Evolutionary conservation across 176 grass and related monocot species (phyloP).

Genomic region (Oryza glumipatula): DNA sequence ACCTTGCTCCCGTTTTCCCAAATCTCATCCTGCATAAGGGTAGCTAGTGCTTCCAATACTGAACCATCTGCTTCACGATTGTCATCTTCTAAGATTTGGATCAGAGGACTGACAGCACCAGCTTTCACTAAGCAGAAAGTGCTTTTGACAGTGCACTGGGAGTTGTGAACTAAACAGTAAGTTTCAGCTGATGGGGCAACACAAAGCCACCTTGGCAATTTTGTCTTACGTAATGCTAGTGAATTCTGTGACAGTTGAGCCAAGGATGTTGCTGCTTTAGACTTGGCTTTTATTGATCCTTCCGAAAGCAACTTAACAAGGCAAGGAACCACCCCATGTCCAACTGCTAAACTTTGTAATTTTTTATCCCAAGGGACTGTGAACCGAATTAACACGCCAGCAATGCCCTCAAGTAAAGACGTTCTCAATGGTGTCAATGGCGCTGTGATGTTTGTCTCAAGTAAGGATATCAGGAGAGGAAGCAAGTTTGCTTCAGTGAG

Average conservation of each 20-base stretch:
- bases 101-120: conserved; percentile 54
- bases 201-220: conserved; percentile 62
- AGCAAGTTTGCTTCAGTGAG: conserved; percentile 70
- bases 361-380: conserved; percentile 80
- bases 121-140: conserved; percentile 88
- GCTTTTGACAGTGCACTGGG: conserved; percentile 62
- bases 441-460: conserved; percentile 44
- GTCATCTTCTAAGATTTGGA: conserved; percentile 67
- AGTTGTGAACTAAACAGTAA: conserved; percentile 70
- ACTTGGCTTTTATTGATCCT: conserved; percentile 72
- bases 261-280: conserved; percentile 73
- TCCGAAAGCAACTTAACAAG: conserved; percentile 70
- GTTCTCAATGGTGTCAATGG: conserved; percentile 37
- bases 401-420: conserved; percentile 70
- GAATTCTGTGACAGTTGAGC: conserved; percentile 76
- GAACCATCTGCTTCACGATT: conserved; percentile 61
- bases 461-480: conserved; percentile 63
- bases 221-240: conserved; percentile 45
- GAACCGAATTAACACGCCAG: conserved; percentile 72
- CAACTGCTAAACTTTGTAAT: conserved; percentile 64
- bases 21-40: conserved; percentile 72
- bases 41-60: conserved; percentile 68
- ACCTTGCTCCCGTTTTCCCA: conserved; percentile 71
- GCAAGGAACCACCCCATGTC: conserved; percentile 65
- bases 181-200: conserved; percentile 65